Conservation (phyloP, 208 protist species). For the Trypanosoma lewisi region DNA sequence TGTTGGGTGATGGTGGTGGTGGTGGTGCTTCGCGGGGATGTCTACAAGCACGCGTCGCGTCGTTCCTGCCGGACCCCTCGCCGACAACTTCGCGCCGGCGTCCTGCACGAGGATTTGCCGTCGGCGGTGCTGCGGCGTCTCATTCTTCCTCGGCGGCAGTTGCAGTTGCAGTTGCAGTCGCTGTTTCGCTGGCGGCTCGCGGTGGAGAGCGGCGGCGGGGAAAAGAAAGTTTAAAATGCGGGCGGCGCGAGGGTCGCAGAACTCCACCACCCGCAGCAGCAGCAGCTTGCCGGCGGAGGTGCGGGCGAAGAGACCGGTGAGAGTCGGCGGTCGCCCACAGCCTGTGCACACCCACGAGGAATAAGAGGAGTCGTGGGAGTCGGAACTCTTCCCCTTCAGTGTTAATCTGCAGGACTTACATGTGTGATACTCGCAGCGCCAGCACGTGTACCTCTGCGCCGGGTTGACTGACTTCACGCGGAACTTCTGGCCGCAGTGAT, state of each 20-base stretch:
- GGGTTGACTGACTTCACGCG: conserved; percentile 2
- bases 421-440: conserved; percentile 54
- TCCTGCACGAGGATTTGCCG: conserved; percentile 1
- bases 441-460: conserved; percentile 31
- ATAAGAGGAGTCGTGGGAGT: too few relatives aligned
- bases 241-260: conserved; percentile 59
- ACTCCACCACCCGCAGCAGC: conserved; percentile 59
- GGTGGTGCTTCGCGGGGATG: too few relatives aligned
- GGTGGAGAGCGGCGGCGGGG: conserved; percentile 31
- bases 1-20: conserved; percentile 19
- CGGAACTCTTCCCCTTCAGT: too few relatives aligned
- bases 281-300: conserved; percentile 50
- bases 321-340: conserved; percentile 40
- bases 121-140: background rate
- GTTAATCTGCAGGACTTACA: conserved; percentile 65
- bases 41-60: conserved; percentile 10
- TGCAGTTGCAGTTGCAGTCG: too few relatives aligned
- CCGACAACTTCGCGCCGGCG: background rate
- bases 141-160: background rate
- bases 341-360: conserved; percentile 71
- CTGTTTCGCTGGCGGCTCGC: background rate
- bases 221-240: conserved; percentile 72
- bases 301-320: conserved; percentile 66
- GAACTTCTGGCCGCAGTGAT: conserved; percentile 60
- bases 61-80: conserved; percentile 1